A percentile compares a stretch with the other conserved stretches of the same genome.
Conservation (phyloP, 1,139 yeast genomes). For the Magnusiomyces ingens region DNA sequence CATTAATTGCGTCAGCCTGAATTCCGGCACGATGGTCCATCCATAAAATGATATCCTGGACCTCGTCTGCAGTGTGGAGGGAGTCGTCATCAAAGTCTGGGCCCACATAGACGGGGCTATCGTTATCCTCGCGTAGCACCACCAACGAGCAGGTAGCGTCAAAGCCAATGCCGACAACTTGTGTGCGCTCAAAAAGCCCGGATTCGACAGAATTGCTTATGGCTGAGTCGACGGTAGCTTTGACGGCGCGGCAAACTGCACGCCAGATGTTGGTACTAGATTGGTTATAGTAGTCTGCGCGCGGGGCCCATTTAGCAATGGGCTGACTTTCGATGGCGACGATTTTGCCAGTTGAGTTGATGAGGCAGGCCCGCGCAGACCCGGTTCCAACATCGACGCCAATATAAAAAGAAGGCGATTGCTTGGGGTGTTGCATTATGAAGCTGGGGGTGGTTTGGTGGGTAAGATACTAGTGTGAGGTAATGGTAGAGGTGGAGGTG, state of each 20-base stretch:
- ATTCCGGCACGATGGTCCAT: conserved; percentile 95
- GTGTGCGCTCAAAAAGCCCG: conserved; percentile 21
- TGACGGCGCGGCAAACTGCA: conserved; percentile 76
- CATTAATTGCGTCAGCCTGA: conserved; percentile 78
- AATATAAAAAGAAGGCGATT: conserved; percentile 30
- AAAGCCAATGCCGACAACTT: conserved; percentile 82
- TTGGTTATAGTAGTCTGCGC: conserved; percentile 55
- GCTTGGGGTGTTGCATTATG: not conserved
- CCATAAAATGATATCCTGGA: conserved; percentile 85
- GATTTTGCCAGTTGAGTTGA: conserved; percentile 76
- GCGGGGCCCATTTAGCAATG: conserved; percentile 53
- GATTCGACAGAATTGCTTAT: not conserved
- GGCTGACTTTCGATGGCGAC: conserved; percentile 72
- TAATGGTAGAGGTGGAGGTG: no score
- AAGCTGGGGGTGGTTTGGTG: no score
- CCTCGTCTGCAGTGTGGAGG: not conserved
- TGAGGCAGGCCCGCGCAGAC: conserved; percentile 88
- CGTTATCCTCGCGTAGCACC: conserved; percentile 58
- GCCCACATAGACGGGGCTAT: conserved; percentile 80
- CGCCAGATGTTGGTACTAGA: conserved; percentile 92
- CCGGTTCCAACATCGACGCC: conserved; percentile 99
- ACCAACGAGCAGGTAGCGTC: conserved; percentile 97
- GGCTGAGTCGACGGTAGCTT: conserved; percentile 46
- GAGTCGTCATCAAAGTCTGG: conserved; percentile 56
- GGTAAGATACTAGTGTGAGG: no score